A percentile compares a stretch with the other conserved stretches of the same genome.
Evolutionary conservation across 148 eudicot species (phyloP).

Genomic region (Silene uniflora): DNA sequence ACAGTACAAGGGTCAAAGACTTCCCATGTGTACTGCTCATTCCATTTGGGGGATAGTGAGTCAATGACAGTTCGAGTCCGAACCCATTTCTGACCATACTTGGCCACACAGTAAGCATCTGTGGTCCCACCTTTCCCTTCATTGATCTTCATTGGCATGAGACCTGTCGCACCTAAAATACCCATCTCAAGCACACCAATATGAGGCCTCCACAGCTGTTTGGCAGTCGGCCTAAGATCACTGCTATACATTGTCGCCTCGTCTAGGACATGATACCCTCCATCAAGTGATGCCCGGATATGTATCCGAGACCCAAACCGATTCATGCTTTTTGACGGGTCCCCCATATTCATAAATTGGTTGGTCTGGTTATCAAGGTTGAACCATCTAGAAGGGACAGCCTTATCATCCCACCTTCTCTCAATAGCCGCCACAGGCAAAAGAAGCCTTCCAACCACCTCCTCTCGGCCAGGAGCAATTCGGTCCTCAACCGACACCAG

Average conservation of each 20-base stretch:
- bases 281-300: constrained; percentile 66
- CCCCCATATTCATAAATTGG: constrained; percentile 29
- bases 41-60: constrained; percentile 79
- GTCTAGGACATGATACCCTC: constrained; percentile 91
- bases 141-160: constrained; percentile 80
- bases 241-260: constrained; percentile 86
- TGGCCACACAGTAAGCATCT: constrained; percentile 90
- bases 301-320: constrained; percentile 73
- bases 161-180: constrained; percentile 66
- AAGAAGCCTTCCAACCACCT: constrained; percentile 59
- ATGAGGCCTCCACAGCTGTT: constrained; percentile 84
- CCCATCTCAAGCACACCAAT: constrained; percentile 96
- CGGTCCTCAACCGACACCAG: constrained; percentile 72
- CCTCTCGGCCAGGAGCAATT: constrained; percentile 62
- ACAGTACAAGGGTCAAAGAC: constrained; percentile 97
- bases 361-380: constrained; percentile 51
- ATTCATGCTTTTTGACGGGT: constrained; percentile 37
- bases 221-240: constrained; percentile 85
- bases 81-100: constrained; percentile 94
- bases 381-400: constrained; percentile 67
- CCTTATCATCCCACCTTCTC: constrained; percentile 60
- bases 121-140: constrained; percentile 69
- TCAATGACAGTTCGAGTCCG: constrained; percentile 77
- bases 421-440: constrained; percentile 53
- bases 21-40: constrained; percentile 99